A percentile compares a stretch with the other conserved stretches of the same genome.
These are phyloP conservation scores for Thecaphora thlaspeos DNA, from an alignment of 1,284 basidiomycete genomes.

Conservation along the genomic window DNA sequence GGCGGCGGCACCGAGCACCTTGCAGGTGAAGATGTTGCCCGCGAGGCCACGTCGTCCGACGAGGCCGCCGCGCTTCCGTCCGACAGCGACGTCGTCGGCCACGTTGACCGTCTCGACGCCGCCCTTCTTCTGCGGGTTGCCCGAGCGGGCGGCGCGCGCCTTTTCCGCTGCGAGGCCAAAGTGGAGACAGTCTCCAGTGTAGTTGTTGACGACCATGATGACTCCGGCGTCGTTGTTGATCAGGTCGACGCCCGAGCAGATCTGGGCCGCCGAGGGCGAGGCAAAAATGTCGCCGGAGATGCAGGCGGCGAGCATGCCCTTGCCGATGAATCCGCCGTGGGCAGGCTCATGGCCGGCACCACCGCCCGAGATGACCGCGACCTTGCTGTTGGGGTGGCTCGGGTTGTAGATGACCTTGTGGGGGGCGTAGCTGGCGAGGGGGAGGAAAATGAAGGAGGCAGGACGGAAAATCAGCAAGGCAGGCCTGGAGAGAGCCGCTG, in stretches of 20 bases:
- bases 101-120: constrained; percentile 62
- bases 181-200: constrained; percentile 61
- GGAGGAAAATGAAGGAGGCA: not conserved
- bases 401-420: constrained; percentile 56
- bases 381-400: constrained; percentile 58
- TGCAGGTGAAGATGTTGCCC: constrained; percentile 59
- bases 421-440: constrained; percentile 34
- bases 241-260: constrained; percentile 60
- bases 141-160: constrained; percentile 50
- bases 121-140: constrained; percentile 52
- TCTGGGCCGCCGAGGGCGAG: constrained; percentile 61
- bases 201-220: constrained; percentile 60
- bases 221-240: constrained; percentile 59
- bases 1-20: constrained; percentile 54
- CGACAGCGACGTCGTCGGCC: constrained; percentile 62
- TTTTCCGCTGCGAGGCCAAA: constrained; percentile 60
- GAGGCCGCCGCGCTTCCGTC: constrained; percentile 60
- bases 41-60: constrained; percentile 61
- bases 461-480: too few species aligned
- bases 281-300: constrained; percentile 63
- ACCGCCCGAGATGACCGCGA: constrained; percentile 61
- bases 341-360: constrained; percentile 61
- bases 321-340: constrained; percentile 58
- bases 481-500: too few species aligned
- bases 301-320: constrained; percentile 60